These are phyloP conservation scores for Paraurostyla sp. DNA, from an alignment of 73 alveolate genomes.

Conservation along the genomic window DNA sequence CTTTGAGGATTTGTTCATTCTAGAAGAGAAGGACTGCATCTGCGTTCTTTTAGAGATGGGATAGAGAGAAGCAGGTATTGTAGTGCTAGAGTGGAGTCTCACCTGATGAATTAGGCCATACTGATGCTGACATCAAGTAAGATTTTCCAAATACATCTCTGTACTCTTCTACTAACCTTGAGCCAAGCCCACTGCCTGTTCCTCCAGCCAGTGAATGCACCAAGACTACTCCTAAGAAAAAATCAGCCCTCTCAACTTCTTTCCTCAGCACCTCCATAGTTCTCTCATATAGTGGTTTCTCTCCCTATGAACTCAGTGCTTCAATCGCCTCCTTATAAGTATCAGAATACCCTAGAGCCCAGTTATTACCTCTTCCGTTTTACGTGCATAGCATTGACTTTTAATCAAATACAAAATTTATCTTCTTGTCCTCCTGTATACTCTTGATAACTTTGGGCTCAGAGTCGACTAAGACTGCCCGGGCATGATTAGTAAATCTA, in stretches of 20 bases:
- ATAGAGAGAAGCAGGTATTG: conserved; percentile 82
- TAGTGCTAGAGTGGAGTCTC: conserved; percentile 93
- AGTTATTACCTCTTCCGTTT: conserved; percentile 98
- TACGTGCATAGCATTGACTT: conserved; percentile 70
- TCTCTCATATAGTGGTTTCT: conserved; percentile 79
- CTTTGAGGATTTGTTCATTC: conserved; percentile 79
- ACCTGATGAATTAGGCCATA: conserved; percentile 91
- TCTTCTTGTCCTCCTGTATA: conserved; percentile 74
- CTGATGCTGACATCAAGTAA: conserved; percentile 88
- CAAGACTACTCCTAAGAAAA: conserved; percentile 87
- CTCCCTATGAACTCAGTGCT: not conserved
- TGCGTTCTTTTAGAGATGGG: conserved; percentile 83
- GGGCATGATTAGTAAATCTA: conserved; percentile 60
- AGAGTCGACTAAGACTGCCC: conserved; percentile 82
- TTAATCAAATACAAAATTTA: conserved; percentile 63
- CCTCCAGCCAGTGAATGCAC: conserved; percentile 98
- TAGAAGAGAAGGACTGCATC: conserved; percentile 85
- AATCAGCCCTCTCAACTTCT: conserved; percentile 97
- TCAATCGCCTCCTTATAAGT: conserved; percentile 80
- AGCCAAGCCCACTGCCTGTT: conserved; percentile 99
- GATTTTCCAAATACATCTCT: conserved; percentile 94
- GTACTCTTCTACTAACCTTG: conserved; percentile 92
- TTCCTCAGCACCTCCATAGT: conserved; percentile 91
- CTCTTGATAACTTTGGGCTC: conserved; percentile 82
- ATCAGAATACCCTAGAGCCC: conserved; percentile 98